Conservation (phyloP, 2,329 filamentous ascomycete genomes). For the Alternaria sp. region DNA sequence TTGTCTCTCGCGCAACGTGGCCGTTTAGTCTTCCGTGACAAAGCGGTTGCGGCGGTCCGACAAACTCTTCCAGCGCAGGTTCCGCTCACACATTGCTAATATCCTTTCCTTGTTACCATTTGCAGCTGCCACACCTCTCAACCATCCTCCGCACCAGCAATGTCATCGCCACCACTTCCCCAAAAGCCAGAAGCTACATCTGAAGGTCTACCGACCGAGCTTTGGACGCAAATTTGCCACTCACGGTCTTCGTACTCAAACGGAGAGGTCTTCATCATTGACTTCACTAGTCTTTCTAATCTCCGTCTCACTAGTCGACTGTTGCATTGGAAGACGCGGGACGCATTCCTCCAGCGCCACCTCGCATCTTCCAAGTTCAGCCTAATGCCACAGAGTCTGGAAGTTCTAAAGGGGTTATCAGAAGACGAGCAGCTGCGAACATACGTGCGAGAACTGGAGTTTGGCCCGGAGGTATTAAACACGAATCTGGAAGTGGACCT, state of each 20-base stretch:
- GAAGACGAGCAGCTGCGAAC: background rate
- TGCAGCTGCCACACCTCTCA: background rate
- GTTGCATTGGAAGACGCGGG: background rate
- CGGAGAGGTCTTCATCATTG: background rate
- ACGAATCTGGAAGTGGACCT: slow-evolving; percentile 6
- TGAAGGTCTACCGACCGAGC: background rate
- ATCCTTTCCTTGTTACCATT: background rate
- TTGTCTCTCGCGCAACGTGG: background rate
- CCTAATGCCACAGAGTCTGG: slow-evolving; percentile 1
- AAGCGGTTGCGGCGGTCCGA: background rate
- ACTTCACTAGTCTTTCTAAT: background rate
- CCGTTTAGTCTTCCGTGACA: background rate
- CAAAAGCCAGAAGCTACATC: background rate
- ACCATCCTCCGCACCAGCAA: background rate
- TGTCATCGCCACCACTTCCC: background rate
- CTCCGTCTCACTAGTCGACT: background rate
- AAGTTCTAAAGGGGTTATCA: background rate
- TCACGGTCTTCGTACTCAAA: background rate
- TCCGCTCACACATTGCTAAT: background rate
- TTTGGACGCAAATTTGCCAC: slow-evolving; percentile 6
- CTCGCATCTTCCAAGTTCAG: slow-evolving; percentile 1
- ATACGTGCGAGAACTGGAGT: slow-evolving; percentile 1
- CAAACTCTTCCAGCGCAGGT: background rate
- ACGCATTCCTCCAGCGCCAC: background rate
- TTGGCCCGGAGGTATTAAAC: background rate